Evolutionary conservation across 768 basidiomycete species (phyloP).

Genomic region (Trametes elegans): DNA sequence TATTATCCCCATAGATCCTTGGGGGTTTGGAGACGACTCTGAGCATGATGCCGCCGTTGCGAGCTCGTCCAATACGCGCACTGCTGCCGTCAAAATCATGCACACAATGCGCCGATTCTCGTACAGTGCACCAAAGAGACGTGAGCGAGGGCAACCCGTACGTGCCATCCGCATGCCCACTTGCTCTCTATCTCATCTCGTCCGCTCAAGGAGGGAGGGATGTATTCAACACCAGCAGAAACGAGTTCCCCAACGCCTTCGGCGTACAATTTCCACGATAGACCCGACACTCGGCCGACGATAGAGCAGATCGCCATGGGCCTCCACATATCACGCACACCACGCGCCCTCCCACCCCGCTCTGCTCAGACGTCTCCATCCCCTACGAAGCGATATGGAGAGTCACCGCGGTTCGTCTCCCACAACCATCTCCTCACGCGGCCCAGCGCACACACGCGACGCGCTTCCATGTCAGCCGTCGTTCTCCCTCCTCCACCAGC

Average conservation of each 20-base stretch:
- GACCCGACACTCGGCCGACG: slow-evolving; percentile 48
- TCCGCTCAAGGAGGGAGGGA: slow-evolving; percentile 22
- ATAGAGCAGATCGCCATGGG: slow-evolving; percentile 82
- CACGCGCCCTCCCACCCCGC: slow-evolving; percentile 53
- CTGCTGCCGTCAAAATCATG: slow-evolving; percentile 21
- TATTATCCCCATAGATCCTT: not conserved
- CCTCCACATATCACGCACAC: slow-evolving; percentile 72
- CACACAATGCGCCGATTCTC: slow-evolving; percentile 18
- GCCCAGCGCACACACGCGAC: slow-evolving; percentile 13
- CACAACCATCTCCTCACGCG: slow-evolving; percentile 14
- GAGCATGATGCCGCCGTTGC: not conserved
- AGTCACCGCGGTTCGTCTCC: not conserved
- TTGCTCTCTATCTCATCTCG: not conserved
- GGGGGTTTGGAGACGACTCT: not conserved
- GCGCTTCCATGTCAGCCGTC: slow-evolving; percentile 19
- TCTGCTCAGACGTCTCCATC: not conserved
- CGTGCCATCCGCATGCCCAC: not conserved
- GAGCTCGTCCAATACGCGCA: slow-evolving; percentile 15
- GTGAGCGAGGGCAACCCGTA: slow-evolving; percentile 18
- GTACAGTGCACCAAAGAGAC: slow-evolving; percentile 20
- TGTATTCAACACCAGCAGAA: slow-evolving; percentile 30
- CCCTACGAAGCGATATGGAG: not conserved
- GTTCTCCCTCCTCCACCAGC: slow-evolving; percentile 46
- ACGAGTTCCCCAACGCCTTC: slow-evolving; percentile 21
- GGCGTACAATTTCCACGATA: slow-evolving; percentile 36